phyloP scores from a whole-genome alignment of 2,329 filamentous ascomycete species.

The Dendrostoma leiphaemia region DNA sequence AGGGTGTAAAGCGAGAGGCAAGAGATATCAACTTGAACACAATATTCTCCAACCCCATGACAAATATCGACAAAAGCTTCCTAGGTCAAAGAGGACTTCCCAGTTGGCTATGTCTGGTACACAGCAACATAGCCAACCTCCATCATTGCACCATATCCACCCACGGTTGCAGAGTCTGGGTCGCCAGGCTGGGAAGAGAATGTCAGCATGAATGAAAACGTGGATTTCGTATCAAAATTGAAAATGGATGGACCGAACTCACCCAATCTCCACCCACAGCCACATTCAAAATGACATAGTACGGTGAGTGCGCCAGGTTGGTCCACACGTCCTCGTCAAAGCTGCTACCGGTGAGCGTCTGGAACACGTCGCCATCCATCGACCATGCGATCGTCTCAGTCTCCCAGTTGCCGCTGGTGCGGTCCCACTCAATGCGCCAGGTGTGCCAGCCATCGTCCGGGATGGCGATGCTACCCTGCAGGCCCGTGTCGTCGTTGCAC shows the following conservation, averaged over 20 bases:
- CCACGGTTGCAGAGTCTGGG: slow-evolving; percentile 25
- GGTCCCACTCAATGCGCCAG: slow-evolving; percentile 48
- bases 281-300: slow-evolving; percentile 28
- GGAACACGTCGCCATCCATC: slow-evolving; percentile 42
- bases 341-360: slow-evolving; percentile 39
- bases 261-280: slow-evolving; percentile 32
- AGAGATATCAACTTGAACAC: no score
- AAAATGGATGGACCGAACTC: slow-evolving; percentile 15
- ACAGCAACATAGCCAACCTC: slow-evolving; percentile 29
- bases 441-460: slow-evolving; percentile 46
- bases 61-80: not conserved
- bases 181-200: slow-evolving; percentile 24
- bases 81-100: not conserved
- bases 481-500: slow-evolving; percentile 43
- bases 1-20: no score
- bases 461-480: slow-evolving; percentile 33
- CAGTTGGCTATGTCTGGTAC: slow-evolving; percentile 3
- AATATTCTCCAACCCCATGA: not conserved
- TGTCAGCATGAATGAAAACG: not conserved
- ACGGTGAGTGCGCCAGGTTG: slow-evolving; percentile 27
- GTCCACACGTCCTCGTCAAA: slow-evolving; percentile 43
- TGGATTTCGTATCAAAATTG: not conserved
- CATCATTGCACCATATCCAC: slow-evolving; percentile 30
- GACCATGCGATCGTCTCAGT: slow-evolving; percentile 48
- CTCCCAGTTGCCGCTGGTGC: slow-evolving; percentile 40